phyloP scores from a whole-genome alignment of 371 early-diverging fungal genomes.

The Mortierella sp. region DNA sequence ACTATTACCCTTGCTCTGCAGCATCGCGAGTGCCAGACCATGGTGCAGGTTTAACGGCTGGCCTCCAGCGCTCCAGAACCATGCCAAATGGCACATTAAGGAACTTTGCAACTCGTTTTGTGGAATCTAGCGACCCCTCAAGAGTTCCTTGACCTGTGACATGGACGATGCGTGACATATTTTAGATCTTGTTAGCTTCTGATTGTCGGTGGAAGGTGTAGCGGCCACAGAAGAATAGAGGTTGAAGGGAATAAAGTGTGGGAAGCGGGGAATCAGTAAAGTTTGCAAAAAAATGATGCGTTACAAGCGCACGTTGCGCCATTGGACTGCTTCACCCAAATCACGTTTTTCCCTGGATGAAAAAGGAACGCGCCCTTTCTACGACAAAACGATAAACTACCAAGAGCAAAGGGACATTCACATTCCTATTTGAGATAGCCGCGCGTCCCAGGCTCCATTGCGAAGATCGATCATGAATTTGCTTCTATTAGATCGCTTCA shows the following conservation, averaged over 20 bases:
- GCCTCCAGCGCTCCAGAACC: slow-evolving; percentile 33
- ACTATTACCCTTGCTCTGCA: slow-evolving; percentile 34
- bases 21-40: slow-evolving; percentile 44
- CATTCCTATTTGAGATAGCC: no score
- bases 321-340: no score
- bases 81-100: slow-evolving; percentile 33
- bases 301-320: no score
- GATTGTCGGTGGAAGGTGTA: background rate
- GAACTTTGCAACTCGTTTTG: slow-evolving; percentile 16
- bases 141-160: slow-evolving; percentile 23
- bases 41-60: slow-evolving; percentile 31
- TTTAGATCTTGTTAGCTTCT: slow-evolving; percentile 2
- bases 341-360: no score
- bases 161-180: slow-evolving; percentile 3
- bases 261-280: no score
- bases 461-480: no score
- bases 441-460: no score
- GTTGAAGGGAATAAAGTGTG: background rate
- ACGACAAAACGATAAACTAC: no score
- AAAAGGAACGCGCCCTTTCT: no score
- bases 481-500: no score
- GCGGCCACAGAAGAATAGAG: background rate
- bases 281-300: no score
- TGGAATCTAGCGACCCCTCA: slow-evolving; percentile 13
- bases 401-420: no score